Evolutionary conservation across 805 yeast species (phyloP), one percentile per base, ranked within the genome.

Genomic region (Candida nonsorbophila): DNA sequence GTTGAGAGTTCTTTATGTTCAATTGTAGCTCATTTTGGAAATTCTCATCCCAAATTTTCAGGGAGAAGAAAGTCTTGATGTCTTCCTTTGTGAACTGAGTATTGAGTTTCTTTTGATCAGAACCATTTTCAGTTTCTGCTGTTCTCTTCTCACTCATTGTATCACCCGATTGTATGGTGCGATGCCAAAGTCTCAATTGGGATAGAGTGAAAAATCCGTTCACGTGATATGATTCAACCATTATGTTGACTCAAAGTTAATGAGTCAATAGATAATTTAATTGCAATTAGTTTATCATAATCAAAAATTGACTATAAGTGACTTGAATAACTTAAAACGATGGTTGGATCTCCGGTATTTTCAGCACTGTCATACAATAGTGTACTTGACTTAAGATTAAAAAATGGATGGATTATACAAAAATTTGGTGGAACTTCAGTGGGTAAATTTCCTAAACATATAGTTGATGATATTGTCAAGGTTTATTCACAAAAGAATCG

Each of bases 351-450:
- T 6, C 54, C 58, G n/a, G 22, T 38, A 21, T 29, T 41, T 6
- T 44, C 49, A 3, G 27, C 29, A 11, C 52, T 44, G 9, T 58
- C 67, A 3, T 65, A 60, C 32, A 63, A 61, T 32, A 62, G 69
- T 2, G 67, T 65, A 22, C 49, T 58, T 17, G 71, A 65, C 38
- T 45, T 65, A 24, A 51, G 49, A 19, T 10, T 1, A 13, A 22
- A 16, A 7, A 14, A 21, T 10, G 64, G 64, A 6, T 65, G 71
- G 71, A 41, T 64, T 23, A 49, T 92, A 5, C 98, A 92, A 56
- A 92, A 92, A 58, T 92, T 85, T 49, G 98, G 98, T 27, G 98
- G 98, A 30, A 92, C 98, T 10, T 79, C 92, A 26, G 96, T 92
- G 18, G 98, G 98, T 14, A 92, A 92, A 54, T 88, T 92, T 55